These are phyloP conservation scores for Tetrapisispora phaffii DNA, from an alignment of 805 yeast genomes.

Conservation along the genomic window DNA sequence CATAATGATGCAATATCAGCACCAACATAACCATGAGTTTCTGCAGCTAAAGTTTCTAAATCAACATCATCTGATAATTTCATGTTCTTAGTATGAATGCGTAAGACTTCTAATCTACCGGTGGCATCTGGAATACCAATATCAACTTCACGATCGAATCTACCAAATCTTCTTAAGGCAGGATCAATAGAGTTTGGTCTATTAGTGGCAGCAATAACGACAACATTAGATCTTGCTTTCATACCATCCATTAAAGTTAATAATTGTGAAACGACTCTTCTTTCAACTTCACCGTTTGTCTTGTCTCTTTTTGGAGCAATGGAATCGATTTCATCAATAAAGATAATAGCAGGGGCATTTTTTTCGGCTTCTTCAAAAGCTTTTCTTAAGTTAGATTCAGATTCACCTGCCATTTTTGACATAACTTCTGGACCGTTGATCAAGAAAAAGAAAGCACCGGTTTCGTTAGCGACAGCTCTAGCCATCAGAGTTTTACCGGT, in stretches of 20 bases:
- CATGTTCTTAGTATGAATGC: slow-evolving; percentile 98
- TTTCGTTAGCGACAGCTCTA: slow-evolving; percentile 98
- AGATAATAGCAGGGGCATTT: slow-evolving; percentile 94
- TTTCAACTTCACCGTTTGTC: slow-evolving; percentile 98
- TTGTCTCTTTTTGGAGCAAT: slow-evolving; percentile 99
- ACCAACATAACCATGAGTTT: slow-evolving; percentile 99
- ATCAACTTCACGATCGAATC: slow-evolving; percentile 86
- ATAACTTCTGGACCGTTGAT: slow-evolving; percentile 98
- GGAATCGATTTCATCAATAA: slow-evolving; percentile 97
- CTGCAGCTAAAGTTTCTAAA: slow-evolving; percentile 89
- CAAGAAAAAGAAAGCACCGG: slow-evolving; percentile 96
- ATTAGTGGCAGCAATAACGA: slow-evolving; percentile 95
- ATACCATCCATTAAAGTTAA: slow-evolving; percentile 98
- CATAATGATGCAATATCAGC: slow-evolving; percentile 97
- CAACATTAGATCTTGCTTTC: slow-evolving; percentile 98
- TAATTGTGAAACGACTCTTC: slow-evolving; percentile 97
- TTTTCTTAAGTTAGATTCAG: slow-evolving; percentile 91
- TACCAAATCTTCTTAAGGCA: slow-evolving; percentile 78
- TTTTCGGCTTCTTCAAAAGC: slow-evolving; percentile 99
- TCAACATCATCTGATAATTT: slow-evolving; percentile 92
- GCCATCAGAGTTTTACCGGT: slow-evolving; percentile 99
- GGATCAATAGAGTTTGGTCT: slow-evolving; percentile 68
- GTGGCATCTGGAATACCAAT: slow-evolving; percentile 96
- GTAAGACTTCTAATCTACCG: slow-evolving; percentile 92
- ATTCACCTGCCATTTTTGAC: slow-evolving; percentile 99